phyloP scores from a whole-genome alignment of 257 asterid genomes.

The Echites panduratus region DNA sequence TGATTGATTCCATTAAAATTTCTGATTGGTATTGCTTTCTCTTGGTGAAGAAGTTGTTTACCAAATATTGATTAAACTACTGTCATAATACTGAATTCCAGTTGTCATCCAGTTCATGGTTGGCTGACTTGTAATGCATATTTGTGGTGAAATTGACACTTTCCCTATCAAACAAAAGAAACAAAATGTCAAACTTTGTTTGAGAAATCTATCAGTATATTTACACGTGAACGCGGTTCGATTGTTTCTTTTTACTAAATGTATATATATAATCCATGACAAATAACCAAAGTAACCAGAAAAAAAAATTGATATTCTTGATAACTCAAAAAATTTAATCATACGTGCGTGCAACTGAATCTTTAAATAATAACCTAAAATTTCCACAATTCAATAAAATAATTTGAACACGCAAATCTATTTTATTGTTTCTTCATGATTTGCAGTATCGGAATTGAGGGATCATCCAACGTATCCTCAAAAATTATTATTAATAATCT shows the following conservation, averaged over 20 bases:
- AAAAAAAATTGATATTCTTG: too few relatives aligned
- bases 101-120: not conserved
- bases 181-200: not conserved
- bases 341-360: not conserved
- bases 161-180: not conserved
- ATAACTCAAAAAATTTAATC: too few relatives aligned
- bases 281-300: too few relatives aligned
- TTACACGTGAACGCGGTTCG: too few relatives aligned
- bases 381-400: not conserved
- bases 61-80: not conserved
- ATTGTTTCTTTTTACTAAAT: too few relatives aligned
- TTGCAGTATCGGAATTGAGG: not conserved
- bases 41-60: not conserved
- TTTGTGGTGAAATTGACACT: not conserved
- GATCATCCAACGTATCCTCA: too few relatives aligned
- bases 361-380: not conserved
- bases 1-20: too few relatives aligned
- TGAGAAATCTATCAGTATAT: too few relatives aligned
- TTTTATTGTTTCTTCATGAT: not conserved
- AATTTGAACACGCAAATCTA: not conserved
- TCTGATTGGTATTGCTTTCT: not conserved
- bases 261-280: too few relatives aligned
- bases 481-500: too few relatives aligned
- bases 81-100: not conserved
- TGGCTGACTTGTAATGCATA: constrained; percentile 1